These are phyloP conservation scores for Elaeagnus macrophylla DNA, from an alignment of 306 rosid species.

Conservation along the genomic window DNA sequence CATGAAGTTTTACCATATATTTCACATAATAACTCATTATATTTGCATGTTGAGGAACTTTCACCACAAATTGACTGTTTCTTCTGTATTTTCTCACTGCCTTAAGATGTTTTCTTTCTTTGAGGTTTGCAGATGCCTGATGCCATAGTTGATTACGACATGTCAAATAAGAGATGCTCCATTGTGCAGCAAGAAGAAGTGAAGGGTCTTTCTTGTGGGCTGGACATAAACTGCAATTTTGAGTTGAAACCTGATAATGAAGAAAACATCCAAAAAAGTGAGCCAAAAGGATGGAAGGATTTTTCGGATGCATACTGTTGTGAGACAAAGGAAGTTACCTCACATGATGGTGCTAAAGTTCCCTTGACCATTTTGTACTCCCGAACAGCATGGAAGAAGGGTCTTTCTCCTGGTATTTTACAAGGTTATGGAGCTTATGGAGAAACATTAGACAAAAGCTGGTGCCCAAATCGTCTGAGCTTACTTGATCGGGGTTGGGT, in stretches of 20 bases:
- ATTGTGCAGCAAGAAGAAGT: constrained; percentile 84
- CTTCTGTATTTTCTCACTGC: not conserved
- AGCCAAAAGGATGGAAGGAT: constrained; percentile 50
- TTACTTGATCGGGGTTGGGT: constrained; percentile 91
- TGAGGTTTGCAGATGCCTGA: constrained; percentile 68
- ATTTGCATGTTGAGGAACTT: not conserved
- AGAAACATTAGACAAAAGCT: constrained; percentile 71
- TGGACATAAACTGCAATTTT: constrained; percentile 18
- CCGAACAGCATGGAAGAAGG: constrained; percentile 48
- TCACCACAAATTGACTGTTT: not conserved
- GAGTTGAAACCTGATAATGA: constrained; percentile 18
- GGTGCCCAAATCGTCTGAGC: constrained; percentile 76
- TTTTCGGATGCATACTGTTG: constrained; percentile 54
- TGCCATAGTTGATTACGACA: constrained; percentile 76
- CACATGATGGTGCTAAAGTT: constrained; percentile 56
- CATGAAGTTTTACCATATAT: no score
- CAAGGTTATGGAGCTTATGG: constrained; percentile 95
- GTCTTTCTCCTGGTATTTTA: constrained; percentile 65
- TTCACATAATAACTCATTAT: not conserved
- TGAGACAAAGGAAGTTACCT: constrained; percentile 60
- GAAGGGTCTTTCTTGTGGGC: constrained; percentile 25
- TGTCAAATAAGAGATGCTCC: constrained; percentile 53
- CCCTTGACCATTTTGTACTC: constrained; percentile 78
- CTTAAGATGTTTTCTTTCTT: constrained; percentile 13
- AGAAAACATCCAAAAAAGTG: constrained; percentile 21